These are phyloP conservation scores for Fusarium coicis DNA, from an alignment of 2,329 filamentous ascomycete species.

Conservation along the genomic window DNA sequence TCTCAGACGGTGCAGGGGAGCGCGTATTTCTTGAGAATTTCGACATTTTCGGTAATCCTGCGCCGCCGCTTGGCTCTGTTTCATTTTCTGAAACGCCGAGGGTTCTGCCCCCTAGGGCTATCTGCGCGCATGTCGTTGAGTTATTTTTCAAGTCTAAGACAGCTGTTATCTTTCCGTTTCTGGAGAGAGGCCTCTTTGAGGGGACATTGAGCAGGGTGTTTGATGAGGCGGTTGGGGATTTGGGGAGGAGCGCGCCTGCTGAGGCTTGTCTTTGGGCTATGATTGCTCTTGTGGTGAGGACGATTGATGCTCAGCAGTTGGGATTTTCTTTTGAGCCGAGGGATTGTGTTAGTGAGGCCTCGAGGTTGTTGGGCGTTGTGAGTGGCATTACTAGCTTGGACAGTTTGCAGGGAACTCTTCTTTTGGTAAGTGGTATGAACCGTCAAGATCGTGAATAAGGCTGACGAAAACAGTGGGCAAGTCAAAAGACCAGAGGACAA, in stretches of 20 bases:
- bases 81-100: constrained; percentile 12
- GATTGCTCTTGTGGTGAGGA: constrained; percentile 12
- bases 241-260: not conserved
- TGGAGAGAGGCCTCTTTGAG: constrained; percentile 20
- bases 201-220: constrained; percentile 13
- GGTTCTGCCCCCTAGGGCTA: not conserved
- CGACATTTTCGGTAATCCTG: constrained; percentile 20
- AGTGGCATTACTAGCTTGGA: constrained; percentile 25
- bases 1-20: constrained; percentile 31
- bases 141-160: constrained; percentile 26
- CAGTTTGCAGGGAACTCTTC: constrained; percentile 20
- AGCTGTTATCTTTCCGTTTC: constrained; percentile 15
- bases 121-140: constrained; percentile 7
- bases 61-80: not conserved
- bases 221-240: not conserved
- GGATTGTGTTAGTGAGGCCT: constrained; percentile 13
- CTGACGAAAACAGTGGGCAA: constrained; percentile 6
- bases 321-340: not conserved
- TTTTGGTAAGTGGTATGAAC: not conserved
- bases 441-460: fast-evolving
- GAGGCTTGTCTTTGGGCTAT: constrained; percentile 27
- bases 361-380: not conserved
- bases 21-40: constrained; percentile 34
- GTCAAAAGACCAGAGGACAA: constrained; percentile 16
- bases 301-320: not conserved